Base-by-base conservation (phyloP, 768 basidiomycete species). In the Dacryopinax primogenitus region DNA sequence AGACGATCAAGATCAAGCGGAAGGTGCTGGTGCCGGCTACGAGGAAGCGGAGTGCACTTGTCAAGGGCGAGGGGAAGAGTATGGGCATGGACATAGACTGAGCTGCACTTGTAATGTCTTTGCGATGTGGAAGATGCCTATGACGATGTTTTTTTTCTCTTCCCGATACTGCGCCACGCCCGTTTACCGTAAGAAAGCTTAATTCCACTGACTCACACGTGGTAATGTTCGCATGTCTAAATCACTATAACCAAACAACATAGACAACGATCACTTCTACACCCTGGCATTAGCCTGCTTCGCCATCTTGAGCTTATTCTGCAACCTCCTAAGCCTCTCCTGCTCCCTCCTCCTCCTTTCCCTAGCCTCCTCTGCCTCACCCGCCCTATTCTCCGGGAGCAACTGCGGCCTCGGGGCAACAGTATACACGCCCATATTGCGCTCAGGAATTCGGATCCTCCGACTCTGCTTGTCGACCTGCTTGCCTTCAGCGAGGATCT, bases 391-490 rank as follows among this genome's bases (percentile, higher is more conserved):
- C 13, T 58, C 51, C 3, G 30, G 51, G 61, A 39, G 64, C 47
- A 68, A 16, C 23, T 63, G 64, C 18, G 64, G 34, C 34, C 72
- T 82, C 7, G 91, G 91, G 39, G 90, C 91, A 30, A 92, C 83
- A 0, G 87, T 87, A 74, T 91, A 94, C 66, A 78, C 86, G 62
- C 86, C 85, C 15, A 91, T 72, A 66, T 87, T 82, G 63, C 85
- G 77, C 73, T 88, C 82, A 1, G 92, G 91, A 65, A 94, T 91
- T 77, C 83, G 81, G 34, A 92, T 88, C 79, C 83, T 86, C 73
- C 84, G 80, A 15, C 35, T 62, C 1, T 32, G 33, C 12, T 45
- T 62, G 11, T 21, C n/a, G 13, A 30, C 11, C 51, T 58, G 51
- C 30, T 58, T 58, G 3, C 51, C 51, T 30, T 58, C 51, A 2